A percentile compares a stretch with the other conserved stretches of the same genome.
Evolutionary conservation across 1,284 basidiomycete species (phyloP).

Genomic region (Coniferiporia weirii): DNA sequence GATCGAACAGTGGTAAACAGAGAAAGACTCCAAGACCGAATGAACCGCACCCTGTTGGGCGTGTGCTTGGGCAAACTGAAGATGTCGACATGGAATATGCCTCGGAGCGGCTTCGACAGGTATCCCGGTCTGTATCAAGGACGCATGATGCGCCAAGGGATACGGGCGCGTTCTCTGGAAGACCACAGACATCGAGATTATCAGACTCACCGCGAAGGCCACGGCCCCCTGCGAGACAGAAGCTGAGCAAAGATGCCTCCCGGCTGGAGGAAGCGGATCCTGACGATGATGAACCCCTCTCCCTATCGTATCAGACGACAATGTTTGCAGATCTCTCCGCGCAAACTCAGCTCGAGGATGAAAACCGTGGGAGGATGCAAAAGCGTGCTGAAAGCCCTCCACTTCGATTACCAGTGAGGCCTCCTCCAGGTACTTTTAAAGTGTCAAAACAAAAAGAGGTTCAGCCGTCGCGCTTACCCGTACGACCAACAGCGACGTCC

Average conservation of each 20-base stretch:
- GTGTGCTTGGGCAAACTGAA: neutral
- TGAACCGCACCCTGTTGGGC: too few relatives aligned
- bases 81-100: neutral
- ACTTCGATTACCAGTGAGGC: slow-evolving; percentile 7
- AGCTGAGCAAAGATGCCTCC: slow-evolving; percentile 2
- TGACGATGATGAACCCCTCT: slow-evolving; percentile 25
- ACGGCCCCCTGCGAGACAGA: slow-evolving; percentile 43
- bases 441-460: neutral
- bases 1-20: too few relatives aligned
- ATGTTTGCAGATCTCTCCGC: neutral
- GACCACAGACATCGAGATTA: slow-evolving; percentile 57
- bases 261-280: slow-evolving; percentile 20
- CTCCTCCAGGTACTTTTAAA: slow-evolving; percentile 10
- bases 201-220: slow-evolving; percentile 49
- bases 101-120: neutral
- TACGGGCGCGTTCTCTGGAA: slow-evolving; percentile 44
- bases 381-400: neutral
- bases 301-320: slow-evolving; percentile 18
- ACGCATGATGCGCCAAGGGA: neutral
- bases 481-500: neutral
- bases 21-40: too few relatives aligned
- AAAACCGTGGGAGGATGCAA: neutral
- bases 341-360: slow-evolving; percentile 22
- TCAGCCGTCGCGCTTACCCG: neutral
- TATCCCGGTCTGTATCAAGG: neutral